Percentiles rank a stretch among this genome's conserved stretches.
Evolutionary conservation across 306 rosid species (phyloP).

Genomic region (Casuarina cunninghamiana): DNA sequence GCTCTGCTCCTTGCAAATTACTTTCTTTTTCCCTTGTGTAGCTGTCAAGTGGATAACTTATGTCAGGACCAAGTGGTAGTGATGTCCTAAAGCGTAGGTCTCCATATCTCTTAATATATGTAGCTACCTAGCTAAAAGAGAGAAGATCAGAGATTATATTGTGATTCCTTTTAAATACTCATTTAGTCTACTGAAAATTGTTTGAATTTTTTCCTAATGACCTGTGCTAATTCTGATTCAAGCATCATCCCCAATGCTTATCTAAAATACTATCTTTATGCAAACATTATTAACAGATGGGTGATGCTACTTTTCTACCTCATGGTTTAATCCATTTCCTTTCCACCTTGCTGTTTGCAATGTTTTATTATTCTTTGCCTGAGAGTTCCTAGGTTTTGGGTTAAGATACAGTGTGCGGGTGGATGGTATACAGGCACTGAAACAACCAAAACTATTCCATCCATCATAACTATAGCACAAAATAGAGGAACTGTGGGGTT

Average conservation of each 20-base stretch:
- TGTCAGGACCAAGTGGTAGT: background rate
- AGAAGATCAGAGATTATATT: too few species aligned
- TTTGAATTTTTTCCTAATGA: background rate
- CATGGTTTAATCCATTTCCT: conserved; percentile 6
- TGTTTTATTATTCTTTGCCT: background rate
- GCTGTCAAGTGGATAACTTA: background rate
- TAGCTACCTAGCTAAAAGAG: background rate
- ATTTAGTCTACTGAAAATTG: background rate
- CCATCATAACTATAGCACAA: background rate
- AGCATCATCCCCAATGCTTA: background rate
- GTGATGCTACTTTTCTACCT: background rate
- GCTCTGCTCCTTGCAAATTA: conserved; percentile 19
- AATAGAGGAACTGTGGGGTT: too few species aligned
- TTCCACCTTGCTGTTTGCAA: background rate
- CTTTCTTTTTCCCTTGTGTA: background rate
- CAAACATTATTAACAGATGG: background rate
- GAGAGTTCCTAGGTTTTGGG: background rate
- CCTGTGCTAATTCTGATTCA: background rate
- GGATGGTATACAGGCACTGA: background rate
- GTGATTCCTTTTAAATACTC: background rate
- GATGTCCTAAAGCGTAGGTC: background rate
- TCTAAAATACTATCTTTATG: background rate
- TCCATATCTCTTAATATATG: background rate
- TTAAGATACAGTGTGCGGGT: background rate
- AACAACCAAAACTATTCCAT: background rate